Conservation (phyloP, 2,329 filamentous ascomycete species). For the Metarhizium humberi region DNA sequence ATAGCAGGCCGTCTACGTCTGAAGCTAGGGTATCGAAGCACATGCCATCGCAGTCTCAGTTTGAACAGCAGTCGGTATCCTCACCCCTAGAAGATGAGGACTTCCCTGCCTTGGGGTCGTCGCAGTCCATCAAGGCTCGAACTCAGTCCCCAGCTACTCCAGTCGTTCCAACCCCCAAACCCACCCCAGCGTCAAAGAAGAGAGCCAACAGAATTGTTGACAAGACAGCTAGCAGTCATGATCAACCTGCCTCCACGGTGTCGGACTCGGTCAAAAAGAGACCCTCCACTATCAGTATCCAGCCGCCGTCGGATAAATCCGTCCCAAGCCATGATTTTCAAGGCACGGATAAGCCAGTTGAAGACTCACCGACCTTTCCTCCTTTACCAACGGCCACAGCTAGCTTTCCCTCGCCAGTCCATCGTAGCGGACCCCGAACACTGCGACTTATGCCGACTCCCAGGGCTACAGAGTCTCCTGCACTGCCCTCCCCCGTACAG, state of each 20-base stretch:
- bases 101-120: conserved; percentile 48
- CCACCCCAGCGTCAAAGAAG: conserved; percentile 23
- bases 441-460: conserved; percentile 51
- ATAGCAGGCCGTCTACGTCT: conserved; percentile 33
- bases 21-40: conserved; percentile 39
- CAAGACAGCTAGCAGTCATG: conserved; percentile 13
- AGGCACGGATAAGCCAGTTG: conserved; percentile 8
- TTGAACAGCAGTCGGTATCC: conserved; percentile 8
- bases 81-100: conserved; percentile 47
- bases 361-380: conserved; percentile 35
- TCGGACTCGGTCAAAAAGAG: neutral
- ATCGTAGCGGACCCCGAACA: conserved; percentile 50
- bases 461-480: conserved; percentile 46
- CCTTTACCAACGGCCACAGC: conserved; percentile 36
- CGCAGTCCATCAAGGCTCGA: conserved; percentile 26
- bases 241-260: neutral
- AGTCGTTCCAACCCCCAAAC: conserved; percentile 25
- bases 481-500: conserved; percentile 23
- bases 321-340: neutral
- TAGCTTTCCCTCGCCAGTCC: conserved; percentile 37
- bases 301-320: neutral
- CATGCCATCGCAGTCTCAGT: conserved; percentile 28
- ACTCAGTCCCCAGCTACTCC: conserved; percentile 22
- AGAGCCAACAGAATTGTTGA: conserved; percentile 19
- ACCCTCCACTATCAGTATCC: neutral